Evolutionary conservation across 2,329 filamentous ascomycete species (phyloP).

Genomic region (Penicillium hordei): DNA sequence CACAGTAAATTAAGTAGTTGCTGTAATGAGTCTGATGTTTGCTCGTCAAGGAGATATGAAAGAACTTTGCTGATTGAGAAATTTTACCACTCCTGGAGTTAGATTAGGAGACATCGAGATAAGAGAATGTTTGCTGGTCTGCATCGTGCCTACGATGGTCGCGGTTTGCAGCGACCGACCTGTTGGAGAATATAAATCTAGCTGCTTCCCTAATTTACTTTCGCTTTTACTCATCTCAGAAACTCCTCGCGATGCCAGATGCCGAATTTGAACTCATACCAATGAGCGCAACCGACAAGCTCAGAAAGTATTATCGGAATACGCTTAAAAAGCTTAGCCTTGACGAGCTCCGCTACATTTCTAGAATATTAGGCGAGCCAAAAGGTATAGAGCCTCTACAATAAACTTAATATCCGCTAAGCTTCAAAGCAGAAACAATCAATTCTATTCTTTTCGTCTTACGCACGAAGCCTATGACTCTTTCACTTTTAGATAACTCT

Average conservation of each 20-base stretch:
- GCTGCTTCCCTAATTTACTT: neutral
- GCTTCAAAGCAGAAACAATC: neutral
- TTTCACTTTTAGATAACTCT: neutral
- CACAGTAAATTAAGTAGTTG: too few relatives aligned
- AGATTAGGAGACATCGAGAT: too few relatives aligned
- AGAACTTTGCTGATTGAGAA: too few relatives aligned
- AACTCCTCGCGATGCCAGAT: neutral
- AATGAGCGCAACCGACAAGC: neutral
- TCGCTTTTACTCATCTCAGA: neutral
- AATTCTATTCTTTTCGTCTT: neutral
- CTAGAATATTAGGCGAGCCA: neutral
- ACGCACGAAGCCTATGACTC: neutral
- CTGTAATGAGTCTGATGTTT: too few relatives aligned
- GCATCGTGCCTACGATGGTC: too few relatives aligned
- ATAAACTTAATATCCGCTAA: neutral
- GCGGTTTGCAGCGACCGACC: neutral
- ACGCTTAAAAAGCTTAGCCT: neutral
- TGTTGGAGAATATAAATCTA: neutral
- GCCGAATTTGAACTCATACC: neutral
- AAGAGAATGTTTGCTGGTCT: too few relatives aligned
- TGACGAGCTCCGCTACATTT: neutral
- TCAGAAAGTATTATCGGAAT: neutral
- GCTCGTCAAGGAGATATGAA: too few relatives aligned
- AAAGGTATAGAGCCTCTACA: neutral
- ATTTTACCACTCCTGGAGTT: too few relatives aligned